Evolutionary conservation across 1,139 yeast species (phyloP), one percentile per base, ranked within the genome.

Genomic region (Petasospora fabianii): DNA sequence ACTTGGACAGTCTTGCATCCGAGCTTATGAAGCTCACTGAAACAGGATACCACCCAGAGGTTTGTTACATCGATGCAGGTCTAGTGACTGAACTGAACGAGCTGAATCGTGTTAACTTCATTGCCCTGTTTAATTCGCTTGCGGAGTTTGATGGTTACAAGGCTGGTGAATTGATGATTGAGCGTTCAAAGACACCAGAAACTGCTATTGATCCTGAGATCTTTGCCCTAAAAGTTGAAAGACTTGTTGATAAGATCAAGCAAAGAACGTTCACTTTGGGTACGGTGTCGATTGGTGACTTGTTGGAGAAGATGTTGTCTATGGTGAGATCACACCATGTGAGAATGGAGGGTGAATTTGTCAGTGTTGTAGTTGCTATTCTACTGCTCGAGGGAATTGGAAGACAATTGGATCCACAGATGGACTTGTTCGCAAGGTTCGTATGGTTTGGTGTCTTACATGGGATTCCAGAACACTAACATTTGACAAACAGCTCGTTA

Each of bases 321-420:
- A 88, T 92, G 97, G 97, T 94, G 14, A 72, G 97, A 43, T 69
- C 71, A 14, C 98, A 92, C 59, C 99, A 94, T 60, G 98, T 92
- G 16, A 73, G 97, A 57, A 85, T 94, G 96, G 99, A 92, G 56
- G 95, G 96, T 7, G 98, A 92, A 60, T 92, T 92, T 56, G 82
- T 92, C 34, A 87, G 96, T 19, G 96, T 94, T 20, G 84, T 92
- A 14, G 88, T 92, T 29, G 96, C 97, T 1, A 88, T 92, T 27
- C 64, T 92, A 38, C 69, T 92, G 43, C 65, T 92, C 42, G 98
- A 92, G 62, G 98, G 98, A 12, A 85, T 92, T 41, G 98, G 98
- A 16, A 72, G 97, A 58, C 95, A 85, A 61, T 69, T 92, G 43
- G 96, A 92, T 62, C 97, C 97, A 3, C 79, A 86, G 33, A 70